phyloP scores from a whole-genome alignment of 2,329 filamentous ascomycete genomes.

The Capronia epimyces region DNA sequence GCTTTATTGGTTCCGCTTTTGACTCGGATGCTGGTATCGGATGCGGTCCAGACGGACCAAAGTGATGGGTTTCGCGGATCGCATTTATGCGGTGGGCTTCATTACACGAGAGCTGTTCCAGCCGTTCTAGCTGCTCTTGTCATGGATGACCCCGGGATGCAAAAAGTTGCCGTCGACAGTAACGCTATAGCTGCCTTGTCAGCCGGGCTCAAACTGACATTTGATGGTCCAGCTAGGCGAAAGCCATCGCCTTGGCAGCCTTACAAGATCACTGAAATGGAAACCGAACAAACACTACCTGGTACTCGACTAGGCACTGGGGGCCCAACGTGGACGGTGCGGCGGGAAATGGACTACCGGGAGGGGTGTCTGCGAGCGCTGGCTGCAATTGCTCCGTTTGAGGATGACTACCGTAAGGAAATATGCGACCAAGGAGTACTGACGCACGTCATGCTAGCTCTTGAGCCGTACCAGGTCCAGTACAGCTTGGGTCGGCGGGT shows the following conservation, averaged over 20 bases:
- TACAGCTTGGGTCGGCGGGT: conserved; percentile 1
- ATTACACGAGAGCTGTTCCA: conserved; percentile 55
- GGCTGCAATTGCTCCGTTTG: conserved; percentile 72
- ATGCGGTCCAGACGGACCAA: conserved; percentile 38
- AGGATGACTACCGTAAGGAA: conserved; percentile 76
- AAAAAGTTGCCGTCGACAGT: conserved; percentile 73
- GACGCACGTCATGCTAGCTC: conserved; percentile 74
- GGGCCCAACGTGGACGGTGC: conserved; percentile 57
- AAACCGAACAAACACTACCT: conserved; percentile 1
- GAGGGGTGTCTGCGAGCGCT: conserved; percentile 72
- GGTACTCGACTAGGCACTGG: conserved; percentile 29
- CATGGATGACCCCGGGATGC: conserved; percentile 69
- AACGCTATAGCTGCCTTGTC: conserved; percentile 58
- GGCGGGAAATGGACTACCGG: conserved; percentile 69
- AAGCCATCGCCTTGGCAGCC: conserved; percentile 23
- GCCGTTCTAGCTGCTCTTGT: conserved; percentile 72
- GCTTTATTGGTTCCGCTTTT: conserved; percentile 66
- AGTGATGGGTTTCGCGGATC: conserved; percentile 27
- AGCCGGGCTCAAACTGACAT: conserved; percentile 60
- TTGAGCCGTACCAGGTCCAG: conserved; percentile 51
- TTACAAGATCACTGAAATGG: conserved; percentile 13
- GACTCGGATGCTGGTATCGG: conserved; percentile 54
- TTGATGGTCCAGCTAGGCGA: conserved; percentile 53
- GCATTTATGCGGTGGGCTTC: conserved; percentile 30
- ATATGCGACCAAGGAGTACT: conserved; percentile 78